Conservation (phyloP, 2,329 filamentous ascomycete genomes). For the Dichotomopilus funicola region DNA sequence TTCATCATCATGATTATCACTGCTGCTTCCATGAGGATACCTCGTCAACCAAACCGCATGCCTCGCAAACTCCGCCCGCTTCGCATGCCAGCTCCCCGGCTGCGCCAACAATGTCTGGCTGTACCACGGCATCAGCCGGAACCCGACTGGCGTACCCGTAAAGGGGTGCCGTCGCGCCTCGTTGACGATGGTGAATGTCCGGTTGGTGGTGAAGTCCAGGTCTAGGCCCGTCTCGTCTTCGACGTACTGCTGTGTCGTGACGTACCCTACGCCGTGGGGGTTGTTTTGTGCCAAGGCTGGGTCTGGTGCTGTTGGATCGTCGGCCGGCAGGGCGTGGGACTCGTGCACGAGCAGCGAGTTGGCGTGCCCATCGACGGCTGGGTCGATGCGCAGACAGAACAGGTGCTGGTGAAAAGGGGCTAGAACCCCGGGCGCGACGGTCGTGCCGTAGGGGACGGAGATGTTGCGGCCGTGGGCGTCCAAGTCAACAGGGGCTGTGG, state of each 20-base stretch:
- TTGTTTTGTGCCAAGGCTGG: constrained; percentile 30
- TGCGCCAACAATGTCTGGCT: constrained; percentile 42
- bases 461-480: constrained; percentile 35
- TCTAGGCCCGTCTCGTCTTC: constrained; percentile 41
- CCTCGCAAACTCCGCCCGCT: constrained; percentile 37
- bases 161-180: constrained; percentile 36
- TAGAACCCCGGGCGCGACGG: constrained; percentile 57
- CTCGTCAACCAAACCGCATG: constrained; percentile 42
- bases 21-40: constrained; percentile 29
- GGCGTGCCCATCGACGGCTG: constrained; percentile 51
- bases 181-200: constrained; percentile 44
- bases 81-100: constrained; percentile 33
- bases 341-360: constrained; percentile 46
- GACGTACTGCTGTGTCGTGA: constrained; percentile 38
- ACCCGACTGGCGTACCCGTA: constrained; percentile 39
- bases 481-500: constrained; percentile 51
- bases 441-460: constrained; percentile 47
- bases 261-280: constrained; percentile 44
- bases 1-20: no score
- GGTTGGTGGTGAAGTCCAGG: constrained; percentile 43
- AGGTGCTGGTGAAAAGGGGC: constrained; percentile 68
- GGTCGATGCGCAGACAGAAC: constrained; percentile 59
- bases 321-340: constrained; percentile 36
- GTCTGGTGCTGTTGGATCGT: no score
- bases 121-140: constrained; percentile 38